Evolutionary conservation across 2,329 filamentous ascomycete genomes (phyloP), one percentile per base, ranked within the genome.

Genomic region (Eutypa lata): DNA sequence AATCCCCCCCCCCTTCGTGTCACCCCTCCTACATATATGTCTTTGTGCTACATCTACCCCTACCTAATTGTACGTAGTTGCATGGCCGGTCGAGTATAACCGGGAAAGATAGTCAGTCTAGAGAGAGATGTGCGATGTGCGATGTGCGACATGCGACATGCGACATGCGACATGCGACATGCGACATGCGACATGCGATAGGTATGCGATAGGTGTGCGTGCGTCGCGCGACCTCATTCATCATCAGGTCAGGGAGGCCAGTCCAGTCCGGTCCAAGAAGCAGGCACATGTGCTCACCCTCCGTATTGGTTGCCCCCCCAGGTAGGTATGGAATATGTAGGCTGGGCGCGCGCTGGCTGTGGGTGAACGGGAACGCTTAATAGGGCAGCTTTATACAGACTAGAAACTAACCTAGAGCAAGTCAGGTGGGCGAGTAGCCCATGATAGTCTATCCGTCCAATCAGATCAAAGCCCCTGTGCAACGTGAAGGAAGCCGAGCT

Each of bases 341-440:
- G 26, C 26, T 31, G 26, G 26, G 26, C 6, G 26, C 26, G 26
- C 18, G 10, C 13, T 19, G 38, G 16, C 19, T 42, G 38, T 18
- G 38, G 16, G n/a, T 19, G 38, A 19, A 11, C n/a, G 38, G 38
- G 38, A 22, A 18, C 6, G 38, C 18, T 44, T 22, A 10, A 37
- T 33, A 42, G n/a, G 46, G 52, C 49, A 55, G 47, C 49, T 52
- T 52, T 37, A 48, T 10, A 5, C 5, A 31, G 26, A 31, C 6
- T 31, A 5, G 6, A 31, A 10, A 31, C 26, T 31, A 31, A n/a
- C n/a, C n/a, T n/a, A n/a, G n/a, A n/a, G 35, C 49, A 19, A 31
- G 45, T 45, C 51, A 43, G 35, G 35, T 43, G 31, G 44, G 42
- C n/a, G 19, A 31, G 7, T 26, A n/a, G n/a, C 16, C 22, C 22